phyloP scores from a whole-genome alignment of 306 rosid species.

The Ammopiptanthus mongolicus region DNA sequence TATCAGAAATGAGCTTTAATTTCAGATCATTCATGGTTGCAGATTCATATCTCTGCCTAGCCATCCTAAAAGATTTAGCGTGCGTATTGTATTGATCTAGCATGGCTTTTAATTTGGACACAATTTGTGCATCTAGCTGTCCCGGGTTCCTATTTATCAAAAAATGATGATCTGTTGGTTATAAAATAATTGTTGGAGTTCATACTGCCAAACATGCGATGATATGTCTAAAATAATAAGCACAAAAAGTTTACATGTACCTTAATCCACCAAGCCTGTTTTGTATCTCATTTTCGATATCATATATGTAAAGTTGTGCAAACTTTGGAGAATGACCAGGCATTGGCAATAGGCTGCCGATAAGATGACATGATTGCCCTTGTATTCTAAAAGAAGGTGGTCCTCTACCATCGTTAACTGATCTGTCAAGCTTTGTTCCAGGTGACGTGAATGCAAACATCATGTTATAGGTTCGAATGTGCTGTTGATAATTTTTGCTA shows the following conservation, averaged over 20 bases:
- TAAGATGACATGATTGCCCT: background rate
- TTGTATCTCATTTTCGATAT: background rate
- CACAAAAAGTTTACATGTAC: background rate
- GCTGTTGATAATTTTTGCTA: background rate
- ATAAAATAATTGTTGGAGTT: too few relatives aligned
- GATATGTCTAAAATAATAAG: accelerated
- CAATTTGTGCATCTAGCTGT: too few relatives aligned
- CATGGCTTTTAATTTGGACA: too few relatives aligned
- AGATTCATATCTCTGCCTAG: too few relatives aligned
- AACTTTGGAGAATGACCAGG: background rate
- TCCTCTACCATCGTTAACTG: background rate
- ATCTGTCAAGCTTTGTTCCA: background rate
- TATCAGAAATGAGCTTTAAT: too few relatives aligned
- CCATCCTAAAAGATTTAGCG: background rate
- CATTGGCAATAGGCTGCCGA: background rate
- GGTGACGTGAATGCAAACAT: background rate
- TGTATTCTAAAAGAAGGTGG: background rate
- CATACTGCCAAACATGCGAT: accelerated
- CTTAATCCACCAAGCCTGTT: background rate
- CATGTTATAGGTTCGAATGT: background rate
- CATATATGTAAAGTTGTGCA: background rate
- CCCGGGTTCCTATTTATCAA: too few relatives aligned
- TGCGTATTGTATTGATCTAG: too few relatives aligned
- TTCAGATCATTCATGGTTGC: too few relatives aligned
- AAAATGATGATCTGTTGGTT: accelerated